Evolutionary conservation across 225 moss, liverwort and hornwort genomes (phyloP).

Genomic region (Takakia lepidozioides): DNA sequence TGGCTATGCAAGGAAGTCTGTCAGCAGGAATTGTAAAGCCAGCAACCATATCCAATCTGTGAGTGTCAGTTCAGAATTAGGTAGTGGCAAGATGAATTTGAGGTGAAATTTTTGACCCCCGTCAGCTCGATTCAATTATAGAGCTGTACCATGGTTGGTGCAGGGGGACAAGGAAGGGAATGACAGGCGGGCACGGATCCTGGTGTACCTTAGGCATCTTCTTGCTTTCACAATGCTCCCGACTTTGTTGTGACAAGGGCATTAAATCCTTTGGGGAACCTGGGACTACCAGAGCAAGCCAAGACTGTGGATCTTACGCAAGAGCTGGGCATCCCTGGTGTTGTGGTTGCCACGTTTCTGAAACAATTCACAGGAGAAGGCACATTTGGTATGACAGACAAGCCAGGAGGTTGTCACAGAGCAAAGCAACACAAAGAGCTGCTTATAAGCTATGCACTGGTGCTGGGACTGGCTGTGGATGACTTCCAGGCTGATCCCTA

Average conservation of each 20-base stretch:
- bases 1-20: too few relatives aligned
- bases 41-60: too few relatives aligned
- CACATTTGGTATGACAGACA: slow-evolving; percentile 20
- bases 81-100: too few relatives aligned
- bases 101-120: too few relatives aligned
- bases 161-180: slow-evolving; percentile 90
- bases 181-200: slow-evolving; percentile 55
- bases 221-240: slow-evolving; percentile 50
- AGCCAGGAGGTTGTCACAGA: slow-evolving; percentile 33
- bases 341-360: slow-evolving; percentile 64
- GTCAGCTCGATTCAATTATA: too few relatives aligned
- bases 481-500: slow-evolving; percentile 76
- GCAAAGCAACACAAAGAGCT: slow-evolving; percentile 73
- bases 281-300: slow-evolving; percentile 4
- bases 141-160: too few relatives aligned
- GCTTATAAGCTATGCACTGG: slow-evolving; percentile 50
- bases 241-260: slow-evolving; percentile 21
- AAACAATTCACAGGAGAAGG: slow-evolving; percentile 61
- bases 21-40: too few relatives aligned
- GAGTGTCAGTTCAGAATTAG: too few relatives aligned
- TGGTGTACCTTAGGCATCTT: slow-evolving; percentile 74
- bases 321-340: slow-evolving; percentile 69
- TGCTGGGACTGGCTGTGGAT: slow-evolving; percentile 76
- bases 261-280: slow-evolving; percentile 25
- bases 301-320: slow-evolving; percentile 45